Evolutionary conservation across 257 asterid species (phyloP).

Genomic region (Salvia splendens): DNA sequence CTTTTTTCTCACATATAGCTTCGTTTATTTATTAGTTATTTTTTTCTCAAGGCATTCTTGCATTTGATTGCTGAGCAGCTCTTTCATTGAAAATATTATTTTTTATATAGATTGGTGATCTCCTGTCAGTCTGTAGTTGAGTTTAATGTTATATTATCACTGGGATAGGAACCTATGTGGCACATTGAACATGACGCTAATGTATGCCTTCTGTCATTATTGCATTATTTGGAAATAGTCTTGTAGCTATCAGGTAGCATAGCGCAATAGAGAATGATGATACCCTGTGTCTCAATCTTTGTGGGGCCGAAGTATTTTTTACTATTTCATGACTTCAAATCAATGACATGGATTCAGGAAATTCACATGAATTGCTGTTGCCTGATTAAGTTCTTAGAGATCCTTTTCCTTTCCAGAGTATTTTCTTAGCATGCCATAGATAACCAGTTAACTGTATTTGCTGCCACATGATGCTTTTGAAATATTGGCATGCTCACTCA

Average conservation of each 20-base stretch:
- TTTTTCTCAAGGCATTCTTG: slow-evolving; percentile 10
- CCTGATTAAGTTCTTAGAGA: slow-evolving; percentile 20
- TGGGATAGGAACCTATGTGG: background rate
- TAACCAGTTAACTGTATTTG: slow-evolving; percentile 14
- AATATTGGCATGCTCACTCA: slow-evolving; percentile 16
- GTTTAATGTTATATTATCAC: background rate
- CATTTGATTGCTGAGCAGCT: slow-evolving; percentile 10
- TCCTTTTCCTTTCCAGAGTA: background rate
- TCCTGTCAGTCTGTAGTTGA: slow-evolving; percentile 13
- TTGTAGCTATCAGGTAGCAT: slow-evolving; percentile 5
- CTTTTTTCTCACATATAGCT: slow-evolving; percentile 20
- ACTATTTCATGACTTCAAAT: background rate
- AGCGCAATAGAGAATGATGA: slow-evolving; percentile 11
- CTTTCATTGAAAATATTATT: background rate
- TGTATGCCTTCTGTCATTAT: slow-evolving; percentile 16
- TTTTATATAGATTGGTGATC: background rate
- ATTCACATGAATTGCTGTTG: slow-evolving; percentile 20
- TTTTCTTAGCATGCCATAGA: slow-evolving; percentile 17
- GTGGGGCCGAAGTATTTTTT: background rate
- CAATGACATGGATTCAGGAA: slow-evolving; percentile 6
- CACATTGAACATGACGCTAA: background rate
- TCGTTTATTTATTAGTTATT: background rate
- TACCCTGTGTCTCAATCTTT: slow-evolving; percentile 14
- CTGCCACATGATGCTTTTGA: slow-evolving; percentile 2
- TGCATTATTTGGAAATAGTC: background rate